Conservation (phyloP, 2,329 filamentous ascomycete genomes). For the Aspergillus fijiensis region DNA sequence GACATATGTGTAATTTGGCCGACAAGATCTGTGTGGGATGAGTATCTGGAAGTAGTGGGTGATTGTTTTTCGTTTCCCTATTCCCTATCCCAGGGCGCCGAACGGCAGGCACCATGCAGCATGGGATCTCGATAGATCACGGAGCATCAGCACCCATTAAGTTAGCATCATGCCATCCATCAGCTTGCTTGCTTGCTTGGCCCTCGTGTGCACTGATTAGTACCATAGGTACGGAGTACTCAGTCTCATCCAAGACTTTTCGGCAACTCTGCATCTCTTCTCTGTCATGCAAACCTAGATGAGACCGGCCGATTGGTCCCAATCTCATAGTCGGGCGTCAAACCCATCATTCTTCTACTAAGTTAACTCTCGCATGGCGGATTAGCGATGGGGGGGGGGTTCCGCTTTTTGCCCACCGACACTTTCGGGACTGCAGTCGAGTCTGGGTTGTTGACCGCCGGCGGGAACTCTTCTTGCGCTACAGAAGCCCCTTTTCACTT, state of each 20-base stretch:
- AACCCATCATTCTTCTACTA: neutral
- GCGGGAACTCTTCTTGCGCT: slow-evolving; percentile 9
- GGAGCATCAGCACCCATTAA: neutral
- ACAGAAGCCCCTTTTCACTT: slow-evolving; percentile 4
- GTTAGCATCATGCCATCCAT: neutral
- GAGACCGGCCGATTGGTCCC: neutral
- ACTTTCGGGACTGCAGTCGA: slow-evolving; percentile 15
- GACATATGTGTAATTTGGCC: neutral
- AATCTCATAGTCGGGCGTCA: neutral
- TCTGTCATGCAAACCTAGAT: neutral
- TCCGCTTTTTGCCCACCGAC: slow-evolving; percentile 19
- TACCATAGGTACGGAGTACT: neutral
- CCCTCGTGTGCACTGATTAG: neutral
- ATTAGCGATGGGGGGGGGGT: slow-evolving; percentile 7
- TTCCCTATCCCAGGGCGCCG: neutral
- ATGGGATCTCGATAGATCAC: neutral
- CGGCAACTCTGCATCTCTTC: neutral
- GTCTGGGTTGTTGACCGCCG: slow-evolving; percentile 7
- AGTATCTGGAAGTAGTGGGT: too few species aligned
- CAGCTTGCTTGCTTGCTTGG: neutral
- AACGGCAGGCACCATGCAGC: neutral
- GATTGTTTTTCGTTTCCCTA: neutral
- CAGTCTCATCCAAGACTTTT: neutral
- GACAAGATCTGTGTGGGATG: too few species aligned
- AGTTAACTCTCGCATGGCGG: neutral